Conservation (phyloP, 1,284 basidiomycete genomes). For the Fomitopsis betulina region DNA sequence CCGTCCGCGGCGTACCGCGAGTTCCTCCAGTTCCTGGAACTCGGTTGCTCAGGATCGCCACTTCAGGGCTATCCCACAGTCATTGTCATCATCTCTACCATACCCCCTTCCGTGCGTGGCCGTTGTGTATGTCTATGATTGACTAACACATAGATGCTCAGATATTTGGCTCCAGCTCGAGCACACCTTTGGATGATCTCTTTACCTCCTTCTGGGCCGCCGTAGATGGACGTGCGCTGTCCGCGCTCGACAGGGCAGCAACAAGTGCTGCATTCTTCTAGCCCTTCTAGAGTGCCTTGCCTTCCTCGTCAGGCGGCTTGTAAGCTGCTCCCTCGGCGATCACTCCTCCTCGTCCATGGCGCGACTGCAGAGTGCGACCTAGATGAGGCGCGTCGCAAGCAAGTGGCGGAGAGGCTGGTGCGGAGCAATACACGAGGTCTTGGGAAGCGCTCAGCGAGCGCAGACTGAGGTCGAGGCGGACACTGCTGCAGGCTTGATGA, state of each 20-base stretch:
- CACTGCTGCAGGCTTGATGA: conserved; percentile 41
- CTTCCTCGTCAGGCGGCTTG: conserved; percentile 47
- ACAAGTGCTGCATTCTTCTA: conserved; percentile 58
- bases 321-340: conserved; percentile 15
- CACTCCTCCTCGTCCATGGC: conserved; percentile 11
- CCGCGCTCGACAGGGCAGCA: conserved; percentile 43
- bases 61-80: conserved; percentile 74
- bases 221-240: conserved; percentile 60
- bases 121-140: not conserved
- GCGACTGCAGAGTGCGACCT: not conserved
- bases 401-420: conserved; percentile 30
- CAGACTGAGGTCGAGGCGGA: conserved; percentile 44
- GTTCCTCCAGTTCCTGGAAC: conserved; percentile 70
- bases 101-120: conserved; percentile 55
- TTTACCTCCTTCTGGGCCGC: conserved; percentile 78
- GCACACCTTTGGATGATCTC: conserved; percentile 38
- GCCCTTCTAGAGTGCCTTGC: conserved; percentile 68
- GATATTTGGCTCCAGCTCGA: conserved; percentile 16
- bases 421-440: conserved; percentile 41
- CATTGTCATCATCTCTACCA: conserved; percentile 73
- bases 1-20: conserved; percentile 55
- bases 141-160: not conserved
- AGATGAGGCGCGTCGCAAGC: conserved; percentile 7
- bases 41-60: conserved; percentile 75
- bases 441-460: conserved; percentile 43